phyloP scores from a whole-genome alignment of 352 stramenopile species.

The Halophytophthora batemanensis region DNA sequence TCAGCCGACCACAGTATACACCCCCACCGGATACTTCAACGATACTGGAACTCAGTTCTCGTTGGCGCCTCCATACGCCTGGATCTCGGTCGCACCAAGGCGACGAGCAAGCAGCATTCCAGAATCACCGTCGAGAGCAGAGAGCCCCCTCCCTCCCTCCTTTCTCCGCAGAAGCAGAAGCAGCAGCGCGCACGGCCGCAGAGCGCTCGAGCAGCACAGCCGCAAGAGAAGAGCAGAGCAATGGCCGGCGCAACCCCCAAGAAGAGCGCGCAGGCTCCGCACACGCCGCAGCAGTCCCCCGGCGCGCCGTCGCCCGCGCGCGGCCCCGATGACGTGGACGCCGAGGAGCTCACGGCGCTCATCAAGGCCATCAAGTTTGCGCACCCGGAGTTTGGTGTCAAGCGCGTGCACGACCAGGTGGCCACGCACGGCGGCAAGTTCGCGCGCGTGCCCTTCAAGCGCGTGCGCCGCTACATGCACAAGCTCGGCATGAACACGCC shows the following conservation, averaged over 20 bases:
- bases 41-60: not conserved
- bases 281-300: conserved; percentile 18
- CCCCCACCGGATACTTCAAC: not conserved
- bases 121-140: conserved; percentile 8
- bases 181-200: not conserved
- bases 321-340: conserved; percentile 43
- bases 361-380: conserved; percentile 89
- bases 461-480: conserved; percentile 85
- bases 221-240: no score
- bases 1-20: no score
- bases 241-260: conserved; percentile 30
- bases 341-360: conserved; percentile 78
- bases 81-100: no score
- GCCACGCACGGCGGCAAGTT: conserved; percentile 78
- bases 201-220: conserved; percentile 1
- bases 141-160: no score
- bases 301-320: conserved; percentile 17
- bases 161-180: no score
- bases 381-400: conserved; percentile 75
- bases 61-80: conserved; percentile 7
- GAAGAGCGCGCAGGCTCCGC: conserved; percentile 6
- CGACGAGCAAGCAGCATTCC: conserved; percentile 9
- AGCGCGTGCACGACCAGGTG: conserved; percentile 81
- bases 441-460: conserved; percentile 66
- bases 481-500: conserved; percentile 65